Percentiles rank a stretch among this genome's conserved stretches.
phyloP scores from a whole-genome alignment of 495 filamentous ascomycete species.

The Cercophora sp. region DNA sequence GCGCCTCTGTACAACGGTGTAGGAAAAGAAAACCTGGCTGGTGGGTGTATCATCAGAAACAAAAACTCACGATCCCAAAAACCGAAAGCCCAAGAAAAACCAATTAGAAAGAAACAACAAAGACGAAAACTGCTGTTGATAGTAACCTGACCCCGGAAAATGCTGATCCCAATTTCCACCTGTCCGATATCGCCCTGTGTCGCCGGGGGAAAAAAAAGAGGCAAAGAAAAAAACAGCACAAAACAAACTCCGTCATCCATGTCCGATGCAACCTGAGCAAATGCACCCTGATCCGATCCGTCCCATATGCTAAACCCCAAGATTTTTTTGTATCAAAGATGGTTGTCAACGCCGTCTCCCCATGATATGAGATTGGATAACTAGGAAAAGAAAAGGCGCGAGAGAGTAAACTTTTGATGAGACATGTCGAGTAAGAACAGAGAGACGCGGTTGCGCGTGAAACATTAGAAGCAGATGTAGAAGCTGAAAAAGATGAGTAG shows the following conservation, averaged over 20 bases:
- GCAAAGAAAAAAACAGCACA: neutral
- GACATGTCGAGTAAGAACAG: neutral
- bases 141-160: neutral
- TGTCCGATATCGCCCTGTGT: slow-evolving; percentile 1
- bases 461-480: neutral
- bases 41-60: too few relatives aligned
- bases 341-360: neutral
- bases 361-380: neutral
- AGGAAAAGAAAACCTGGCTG: too few relatives aligned
- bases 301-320: neutral
- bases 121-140: too few relatives aligned
- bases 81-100: too few relatives aligned
- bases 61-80: too few relatives aligned
- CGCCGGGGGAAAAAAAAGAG: too few relatives aligned
- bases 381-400: neutral
- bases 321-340: neutral
- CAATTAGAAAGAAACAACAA: too few relatives aligned
- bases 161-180: neutral
- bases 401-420: neutral
- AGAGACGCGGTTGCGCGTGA: neutral
- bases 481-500: neutral
- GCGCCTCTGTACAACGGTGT: too few relatives aligned
- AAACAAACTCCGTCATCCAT: neutral
- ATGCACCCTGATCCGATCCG: neutral
- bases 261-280: neutral